Percentiles rank a stretch among this genome's conserved stretches.
Evolutionary conservation across 2,329 filamentous ascomycete species (phyloP).

Genomic region (Penicillium sp.): DNA sequence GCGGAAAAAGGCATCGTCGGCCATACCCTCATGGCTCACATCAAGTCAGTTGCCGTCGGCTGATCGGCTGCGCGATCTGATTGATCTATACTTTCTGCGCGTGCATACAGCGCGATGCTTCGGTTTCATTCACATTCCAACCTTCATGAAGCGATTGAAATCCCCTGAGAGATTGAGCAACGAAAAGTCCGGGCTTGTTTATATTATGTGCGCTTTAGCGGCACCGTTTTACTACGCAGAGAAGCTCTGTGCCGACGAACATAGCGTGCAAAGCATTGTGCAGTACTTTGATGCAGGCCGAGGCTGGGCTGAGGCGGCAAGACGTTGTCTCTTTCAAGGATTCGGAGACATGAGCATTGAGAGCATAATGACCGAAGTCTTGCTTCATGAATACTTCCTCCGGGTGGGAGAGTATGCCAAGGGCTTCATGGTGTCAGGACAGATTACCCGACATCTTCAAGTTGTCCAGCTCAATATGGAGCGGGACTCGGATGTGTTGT

Average conservation of each 20-base stretch:
- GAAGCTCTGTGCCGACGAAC: neutral
- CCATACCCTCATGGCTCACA: neutral
- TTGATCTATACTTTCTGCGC: neutral
- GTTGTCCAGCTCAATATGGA: slow-evolving; percentile 1
- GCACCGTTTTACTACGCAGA: neutral
- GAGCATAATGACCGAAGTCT: slow-evolving; percentile 1
- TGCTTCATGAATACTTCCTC: neutral
- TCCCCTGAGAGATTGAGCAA: neutral
- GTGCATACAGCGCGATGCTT: neutral
- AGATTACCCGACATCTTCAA: neutral
- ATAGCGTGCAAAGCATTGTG: neutral
- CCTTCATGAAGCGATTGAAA: neutral
- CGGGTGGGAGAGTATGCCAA: slow-evolving; percentile 1
- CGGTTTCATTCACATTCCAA: neutral
- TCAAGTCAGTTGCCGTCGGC: neutral
- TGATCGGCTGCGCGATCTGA: neutral
- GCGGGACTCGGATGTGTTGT: slow-evolving; percentile 1
- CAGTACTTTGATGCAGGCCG: slow-evolving; percentile 1
- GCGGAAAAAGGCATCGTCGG: neutral
- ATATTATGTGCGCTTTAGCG: neutral
- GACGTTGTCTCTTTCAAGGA: neutral
- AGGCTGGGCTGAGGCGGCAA: neutral
- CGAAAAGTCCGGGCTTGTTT: neutral
- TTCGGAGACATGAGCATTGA: neutral
- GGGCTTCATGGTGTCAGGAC: neutral